Evolutionary conservation across 129 eudicot genomes (phyloP).

Genomic region (Pittosporum tobira): DNA sequence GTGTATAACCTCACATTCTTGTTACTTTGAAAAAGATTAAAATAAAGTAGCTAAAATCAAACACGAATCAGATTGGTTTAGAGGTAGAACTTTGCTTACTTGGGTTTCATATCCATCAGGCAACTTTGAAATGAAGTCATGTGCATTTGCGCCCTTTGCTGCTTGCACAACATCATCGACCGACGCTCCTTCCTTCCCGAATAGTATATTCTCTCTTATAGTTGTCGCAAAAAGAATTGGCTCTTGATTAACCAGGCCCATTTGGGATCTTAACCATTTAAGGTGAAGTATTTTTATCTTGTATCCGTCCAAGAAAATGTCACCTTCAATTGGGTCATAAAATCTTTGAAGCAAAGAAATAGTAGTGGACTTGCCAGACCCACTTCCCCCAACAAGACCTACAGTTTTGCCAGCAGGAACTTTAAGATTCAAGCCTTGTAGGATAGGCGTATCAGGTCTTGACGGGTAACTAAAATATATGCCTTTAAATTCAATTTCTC

Average conservation of each 20-base stretch:
- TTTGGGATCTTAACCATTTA: slow-evolving; percentile 71
- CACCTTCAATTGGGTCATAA: slow-evolving; percentile 66
- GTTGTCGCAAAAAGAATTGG: slow-evolving; percentile 76
- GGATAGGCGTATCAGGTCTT: slow-evolving; percentile 56
- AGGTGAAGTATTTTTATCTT: slow-evolving; percentile 56
- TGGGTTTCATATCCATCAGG: slow-evolving; percentile 72
- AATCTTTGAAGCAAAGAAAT: slow-evolving; percentile 55
- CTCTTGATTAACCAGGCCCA: slow-evolving; percentile 77
- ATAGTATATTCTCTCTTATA: slow-evolving; percentile 61
- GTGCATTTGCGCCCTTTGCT: slow-evolving; percentile 66
- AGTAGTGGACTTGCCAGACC: slow-evolving; percentile 67
- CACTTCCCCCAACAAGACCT: slow-evolving; percentile 72
- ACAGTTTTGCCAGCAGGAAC: slow-evolving; percentile 49
- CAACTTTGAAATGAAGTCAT: slow-evolving; percentile 52
- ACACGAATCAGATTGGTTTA: not conserved
- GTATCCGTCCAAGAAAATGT: slow-evolving; percentile 51
- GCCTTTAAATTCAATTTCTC: slow-evolving; percentile 55
- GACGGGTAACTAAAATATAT: slow-evolving; percentile 62
- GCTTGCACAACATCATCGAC: slow-evolving; percentile 52
- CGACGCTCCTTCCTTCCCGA: slow-evolving; percentile 62
- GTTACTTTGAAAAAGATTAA: not conserved
- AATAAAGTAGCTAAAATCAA: not conserved
- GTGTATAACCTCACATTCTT: not conserved
- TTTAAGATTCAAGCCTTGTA: slow-evolving; percentile 51
- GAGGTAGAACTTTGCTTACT: slow-evolving; percentile 18